Percentiles rank a stretch among this genome's conserved stretches.
These are phyloP conservation scores for Diutina pseudorugosa DNA, from an alignment of 1,139 yeast species.

Conservation along the genomic window DNA sequence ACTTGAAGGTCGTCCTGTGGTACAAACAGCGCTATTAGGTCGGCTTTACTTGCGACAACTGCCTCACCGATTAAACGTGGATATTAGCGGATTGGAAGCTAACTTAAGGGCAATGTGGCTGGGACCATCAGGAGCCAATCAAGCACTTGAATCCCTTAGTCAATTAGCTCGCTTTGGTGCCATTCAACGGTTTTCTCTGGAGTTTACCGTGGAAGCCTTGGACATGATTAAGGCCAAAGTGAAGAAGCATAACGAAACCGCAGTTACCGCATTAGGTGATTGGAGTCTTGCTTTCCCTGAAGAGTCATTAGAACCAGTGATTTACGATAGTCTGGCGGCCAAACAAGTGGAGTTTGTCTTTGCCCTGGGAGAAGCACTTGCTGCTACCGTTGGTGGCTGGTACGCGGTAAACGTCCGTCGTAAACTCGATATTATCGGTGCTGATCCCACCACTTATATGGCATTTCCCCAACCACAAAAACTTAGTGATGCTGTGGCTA, in stretches of 20 bases:
- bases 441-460: background rate
- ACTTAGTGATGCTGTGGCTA: conserved; percentile 26
- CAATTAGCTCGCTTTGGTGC: conserved; percentile 55
- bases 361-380: conserved; percentile 75
- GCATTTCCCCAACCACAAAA: conserved; percentile 15
- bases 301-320: conserved; percentile 22
- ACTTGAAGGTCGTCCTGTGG: background rate
- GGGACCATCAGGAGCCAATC: conserved; percentile 7
- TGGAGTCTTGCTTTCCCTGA: background rate
- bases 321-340: conserved; percentile 49
- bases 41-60: background rate
- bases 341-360: conserved; percentile 68
- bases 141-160: conserved; percentile 34
- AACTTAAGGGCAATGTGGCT: background rate
- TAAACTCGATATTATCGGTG: conserved; percentile 35
- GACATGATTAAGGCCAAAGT: background rate
- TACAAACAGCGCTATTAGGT: background rate
- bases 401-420: conserved; percentile 42
- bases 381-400: conserved; percentile 71
- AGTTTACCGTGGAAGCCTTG: conserved; percentile 5
- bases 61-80: background rate
- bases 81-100: background rate
- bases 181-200: background rate
- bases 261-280: background rate
- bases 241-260: background rate